Evolutionary conservation across 495 filamentous ascomycete species (phyloP).

Genomic region (Daldinia bambusicola): DNA sequence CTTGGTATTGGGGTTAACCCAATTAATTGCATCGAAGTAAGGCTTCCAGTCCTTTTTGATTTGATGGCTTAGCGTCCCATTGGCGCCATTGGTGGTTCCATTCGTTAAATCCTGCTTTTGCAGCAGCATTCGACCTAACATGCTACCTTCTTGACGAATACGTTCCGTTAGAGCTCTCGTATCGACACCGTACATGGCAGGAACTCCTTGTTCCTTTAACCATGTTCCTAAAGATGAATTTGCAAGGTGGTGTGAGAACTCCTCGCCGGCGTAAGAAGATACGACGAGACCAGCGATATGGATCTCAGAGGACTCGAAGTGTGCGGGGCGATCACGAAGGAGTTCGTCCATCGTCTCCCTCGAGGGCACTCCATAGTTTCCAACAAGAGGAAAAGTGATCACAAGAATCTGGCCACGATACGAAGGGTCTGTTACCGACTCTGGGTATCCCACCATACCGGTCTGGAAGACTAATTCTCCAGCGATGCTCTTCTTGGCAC

Average conservation of each 20-base stretch:
- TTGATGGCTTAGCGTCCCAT: constrained; percentile 41
- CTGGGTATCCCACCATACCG: constrained; percentile 98
- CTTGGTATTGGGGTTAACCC: constrained; percentile 89
- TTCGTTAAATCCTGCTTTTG: constrained; percentile 67
- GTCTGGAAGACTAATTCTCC: constrained; percentile 99
- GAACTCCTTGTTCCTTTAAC: constrained; percentile 94
- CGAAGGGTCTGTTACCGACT: constrained; percentile 92
- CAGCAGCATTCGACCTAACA: constrained; percentile 90
- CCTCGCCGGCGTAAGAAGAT: constrained; percentile 90
- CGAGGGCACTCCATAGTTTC: constrained; percentile 95
- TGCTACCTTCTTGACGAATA: constrained; percentile 92
- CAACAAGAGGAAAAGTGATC: constrained; percentile 88
- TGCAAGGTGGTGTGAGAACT: constrained; percentile 93
- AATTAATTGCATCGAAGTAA: constrained; percentile 78
- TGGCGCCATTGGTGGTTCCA: constrained; percentile 54
- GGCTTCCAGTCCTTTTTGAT: constrained; percentile 66
- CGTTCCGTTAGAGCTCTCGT: constrained; percentile 93
- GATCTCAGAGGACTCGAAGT: constrained; percentile 92
- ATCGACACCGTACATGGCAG: constrained; percentile 96
- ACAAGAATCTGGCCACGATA: constrained; percentile 93
- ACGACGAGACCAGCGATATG: constrained; percentile 91
- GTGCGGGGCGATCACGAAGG: constrained; percentile 81
- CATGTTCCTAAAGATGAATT: constrained; percentile 88
- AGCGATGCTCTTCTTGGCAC: constrained; percentile 87
- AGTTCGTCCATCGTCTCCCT: constrained; percentile 82